Evolutionary conservation across 768 basidiomycete genomes (phyloP), one percentile per base, ranked within the genome.

Genomic region (Naganishia onofrii): DNA sequence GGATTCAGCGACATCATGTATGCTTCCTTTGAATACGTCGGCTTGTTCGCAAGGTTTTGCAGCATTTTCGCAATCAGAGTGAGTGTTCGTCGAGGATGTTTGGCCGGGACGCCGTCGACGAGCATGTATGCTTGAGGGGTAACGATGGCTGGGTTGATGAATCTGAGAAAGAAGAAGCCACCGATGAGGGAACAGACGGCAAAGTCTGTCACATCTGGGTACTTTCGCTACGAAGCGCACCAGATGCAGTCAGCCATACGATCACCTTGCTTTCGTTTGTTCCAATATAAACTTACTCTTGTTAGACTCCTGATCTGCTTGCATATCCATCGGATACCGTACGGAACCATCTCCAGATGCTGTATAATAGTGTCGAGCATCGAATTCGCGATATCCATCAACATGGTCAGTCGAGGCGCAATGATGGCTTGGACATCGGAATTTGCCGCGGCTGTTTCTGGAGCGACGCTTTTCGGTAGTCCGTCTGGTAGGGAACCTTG

Each of bases 61-160:
- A 99, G 84, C 96, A 99, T 98, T 84, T 99, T 99, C 57, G 96
- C 96, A 76, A 99, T 98, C 93, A 99, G 84, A 13, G 96, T 99
- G 78, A 99, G 84, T 12, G 96, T 99, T 76, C 96, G 88, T 63
- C 96, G 85, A 31, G 96, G 96, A 80, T 98, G 95, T 81, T 97
- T 98, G 12, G 96, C 95, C 0, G 96, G 96, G 17, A 95, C 91
- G 60, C 91, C 92, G 79, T 98, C 94, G 32, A 99, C 96, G 58
- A 99, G 87, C 96, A 99, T 99, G 81, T 98, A 99, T 34, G 96
- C 96, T 79, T 99, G 96, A 0, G 96, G 96, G 0, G 96, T 99
- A 71, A 99, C 96, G 68, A 99, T 92, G 1, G 96, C 96, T 2
- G 96, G 96, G 76, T 99, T 99, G 84, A 99, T 98, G 83, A 99